phyloP scores from a whole-genome alignment of 1,284 basidiomycete genomes.

The Crepidotus sp. region DNA sequence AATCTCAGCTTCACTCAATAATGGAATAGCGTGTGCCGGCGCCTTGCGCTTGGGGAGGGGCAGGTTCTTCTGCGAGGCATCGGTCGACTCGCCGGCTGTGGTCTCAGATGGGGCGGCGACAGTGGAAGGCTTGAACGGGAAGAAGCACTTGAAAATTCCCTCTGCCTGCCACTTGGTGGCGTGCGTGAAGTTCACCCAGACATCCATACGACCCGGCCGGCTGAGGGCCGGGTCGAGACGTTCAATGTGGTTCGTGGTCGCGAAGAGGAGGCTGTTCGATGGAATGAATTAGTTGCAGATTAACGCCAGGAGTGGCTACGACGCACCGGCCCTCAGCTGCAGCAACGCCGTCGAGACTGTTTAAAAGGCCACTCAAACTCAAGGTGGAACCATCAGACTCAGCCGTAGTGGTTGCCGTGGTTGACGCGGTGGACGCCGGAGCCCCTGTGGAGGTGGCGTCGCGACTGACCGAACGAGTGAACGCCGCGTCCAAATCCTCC shows the following conservation, averaged over 20 bases:
- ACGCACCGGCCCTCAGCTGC: slow-evolving; percentile 76
- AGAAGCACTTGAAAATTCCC: slow-evolving; percentile 87
- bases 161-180: slow-evolving; percentile 83
- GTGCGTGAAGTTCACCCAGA: slow-evolving; percentile 82
- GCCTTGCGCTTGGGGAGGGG: slow-evolving; percentile 60
- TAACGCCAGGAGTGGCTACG: not conserved
- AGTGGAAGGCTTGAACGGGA: slow-evolving; percentile 51
- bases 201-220: slow-evolving; percentile 78
- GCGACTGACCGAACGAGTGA: slow-evolving; percentile 74
- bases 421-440: slow-evolving; percentile 40
- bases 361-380: slow-evolving; percentile 72
- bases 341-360: slow-evolving; percentile 81
- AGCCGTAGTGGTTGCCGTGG: slow-evolving; percentile 30
- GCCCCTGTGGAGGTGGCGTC: slow-evolving; percentile 67
- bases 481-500: slow-evolving; percentile 81
- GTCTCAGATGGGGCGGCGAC: slow-evolving; percentile 23
- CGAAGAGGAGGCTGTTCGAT: slow-evolving; percentile 56
- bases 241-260: slow-evolving; percentile 81
- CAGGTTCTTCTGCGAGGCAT: slow-evolving; percentile 55
- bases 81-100: slow-evolving; percentile 27
- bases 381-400: slow-evolving; percentile 69
- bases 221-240: slow-evolving; percentile 75
- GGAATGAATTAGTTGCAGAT: slow-evolving; percentile 12
- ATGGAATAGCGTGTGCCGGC: slow-evolving; percentile 48
- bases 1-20: slow-evolving; percentile 66